Evolutionary conservation across 169 alveolate species (phyloP).

Genomic region (Amoebophrya sp.): DNA sequence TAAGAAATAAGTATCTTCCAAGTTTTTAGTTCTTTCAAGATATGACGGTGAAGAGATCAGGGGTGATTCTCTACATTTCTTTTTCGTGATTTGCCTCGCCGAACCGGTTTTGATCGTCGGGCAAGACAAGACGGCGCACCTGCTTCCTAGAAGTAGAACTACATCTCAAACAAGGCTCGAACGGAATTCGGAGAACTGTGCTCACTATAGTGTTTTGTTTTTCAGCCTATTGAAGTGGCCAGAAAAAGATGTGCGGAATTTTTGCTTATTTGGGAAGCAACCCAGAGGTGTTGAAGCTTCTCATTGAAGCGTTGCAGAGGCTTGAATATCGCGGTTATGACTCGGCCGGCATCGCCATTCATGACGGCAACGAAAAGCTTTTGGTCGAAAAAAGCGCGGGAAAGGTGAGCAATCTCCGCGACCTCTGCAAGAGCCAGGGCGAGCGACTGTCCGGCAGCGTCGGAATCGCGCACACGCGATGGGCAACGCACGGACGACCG

Average conservation of each 20-base stretch:
- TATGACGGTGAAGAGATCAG: too few relatives aligned
- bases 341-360: slow-evolving; percentile 31
- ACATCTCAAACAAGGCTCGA: too few relatives aligned
- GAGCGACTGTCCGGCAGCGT: slow-evolving; percentile 40
- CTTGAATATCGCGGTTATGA: slow-evolving; percentile 37
- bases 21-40: too few relatives aligned
- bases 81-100: too few relatives aligned
- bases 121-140: too few relatives aligned
- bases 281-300: not conserved
- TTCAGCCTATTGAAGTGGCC: too few relatives aligned
- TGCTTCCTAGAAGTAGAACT: too few relatives aligned
- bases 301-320: slow-evolving; percentile 28
- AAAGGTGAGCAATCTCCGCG: slow-evolving; percentile 26
- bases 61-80: too few relatives aligned
- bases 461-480: slow-evolving; percentile 94
- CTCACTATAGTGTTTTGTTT: too few relatives aligned
- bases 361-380: slow-evolving; percentile 27
- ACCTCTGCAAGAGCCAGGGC: not conserved
- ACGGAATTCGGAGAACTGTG: too few relatives aligned
- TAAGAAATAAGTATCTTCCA: too few relatives aligned
- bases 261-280: slow-evolving; percentile 35
- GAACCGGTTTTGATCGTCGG: too few relatives aligned
- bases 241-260: slow-evolving; percentile 40
- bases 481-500: slow-evolving; percentile 95
- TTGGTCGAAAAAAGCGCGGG: slow-evolving; percentile 31